Evolutionary conservation across 371 early-diverging fungal genomes (phyloP).

Genomic region (Mortierella sp.): DNA sequence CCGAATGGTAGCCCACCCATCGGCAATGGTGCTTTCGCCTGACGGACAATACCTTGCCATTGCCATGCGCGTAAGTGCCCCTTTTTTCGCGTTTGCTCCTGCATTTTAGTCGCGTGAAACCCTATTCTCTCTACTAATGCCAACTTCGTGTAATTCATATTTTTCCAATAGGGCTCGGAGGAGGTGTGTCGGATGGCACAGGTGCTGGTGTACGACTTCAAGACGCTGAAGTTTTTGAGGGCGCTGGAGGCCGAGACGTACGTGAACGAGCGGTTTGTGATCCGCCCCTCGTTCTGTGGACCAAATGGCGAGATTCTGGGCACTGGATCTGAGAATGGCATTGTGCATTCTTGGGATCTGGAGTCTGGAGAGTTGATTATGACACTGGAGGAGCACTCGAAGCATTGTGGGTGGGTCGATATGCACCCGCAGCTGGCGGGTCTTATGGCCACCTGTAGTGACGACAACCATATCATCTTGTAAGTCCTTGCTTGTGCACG

Average conservation of each 20-base stretch:
- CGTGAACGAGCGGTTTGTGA: conserved; percentile 27
- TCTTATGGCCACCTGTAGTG: conserved; percentile 43
- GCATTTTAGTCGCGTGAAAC: neutral
- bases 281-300: conserved; percentile 39
- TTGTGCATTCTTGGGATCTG: conserved; percentile 41
- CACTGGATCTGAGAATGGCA: conserved; percentile 47
- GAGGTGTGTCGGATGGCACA: conserved; percentile 37
- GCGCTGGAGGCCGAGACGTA: conserved; percentile 44
- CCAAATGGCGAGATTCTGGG: conserved; percentile 35
- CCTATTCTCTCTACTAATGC: too few relatives aligned
- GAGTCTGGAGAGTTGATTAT: conserved; percentile 37
- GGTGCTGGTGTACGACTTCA: conserved; percentile 37
- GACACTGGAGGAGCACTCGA: conserved; percentile 37
- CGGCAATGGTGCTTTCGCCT: conserved; percentile 20
- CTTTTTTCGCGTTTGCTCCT: neutral
- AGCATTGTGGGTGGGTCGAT: conserved; percentile 30
- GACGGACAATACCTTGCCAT: conserved; percentile 27
- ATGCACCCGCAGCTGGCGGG: conserved; percentile 25
- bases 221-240: conserved; percentile 19
- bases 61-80: conserved; percentile 25
- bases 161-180: conserved; percentile 13
- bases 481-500: too few relatives aligned
- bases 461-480: conserved; percentile 48
- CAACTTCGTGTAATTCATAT: neutral
- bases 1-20: conserved; percentile 14